These are phyloP conservation scores for Syzygium malaccense DNA, from an alignment of 441 rosid genomes.

Conservation along the genomic window DNA sequence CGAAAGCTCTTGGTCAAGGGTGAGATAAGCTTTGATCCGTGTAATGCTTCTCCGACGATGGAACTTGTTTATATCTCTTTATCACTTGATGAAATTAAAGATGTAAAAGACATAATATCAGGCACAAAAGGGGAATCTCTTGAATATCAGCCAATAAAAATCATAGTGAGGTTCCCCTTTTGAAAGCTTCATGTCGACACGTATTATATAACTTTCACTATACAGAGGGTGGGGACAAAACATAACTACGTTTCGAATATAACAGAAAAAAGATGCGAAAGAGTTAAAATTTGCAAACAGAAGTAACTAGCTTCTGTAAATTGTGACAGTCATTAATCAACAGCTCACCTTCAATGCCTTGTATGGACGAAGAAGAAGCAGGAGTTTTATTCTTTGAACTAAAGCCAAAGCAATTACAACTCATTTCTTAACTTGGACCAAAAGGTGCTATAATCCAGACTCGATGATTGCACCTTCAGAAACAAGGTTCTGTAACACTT, in stretches of 20 bases:
- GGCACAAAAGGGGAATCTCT: background rate
- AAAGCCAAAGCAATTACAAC: constrained; percentile 46
- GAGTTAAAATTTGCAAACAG: background rate
- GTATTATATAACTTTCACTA: background rate
- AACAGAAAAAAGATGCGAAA: background rate
- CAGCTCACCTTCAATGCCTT: constrained; percentile 34
- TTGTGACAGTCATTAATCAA: background rate
- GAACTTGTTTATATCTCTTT: background rate
- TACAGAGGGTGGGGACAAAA: background rate
- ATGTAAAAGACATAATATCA: background rate
- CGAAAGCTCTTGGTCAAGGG: background rate
- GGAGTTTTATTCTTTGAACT: constrained; percentile 1
- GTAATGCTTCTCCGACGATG: background rate
- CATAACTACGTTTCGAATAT: background rate
- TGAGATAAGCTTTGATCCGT: background rate
- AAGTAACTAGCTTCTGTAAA: background rate
- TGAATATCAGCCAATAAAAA: background rate
- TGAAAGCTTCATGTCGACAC: background rate
- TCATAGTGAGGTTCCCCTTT: background rate
- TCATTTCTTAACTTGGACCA: constrained; percentile 22
- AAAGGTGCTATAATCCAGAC: constrained; percentile 1
- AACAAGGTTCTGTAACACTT: background rate
- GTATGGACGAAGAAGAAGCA: background rate
- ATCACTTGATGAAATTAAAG: background rate
- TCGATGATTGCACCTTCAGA: background rate